Base-by-base conservation (phyloP, 2,329 filamentous ascomycete genomes). In the Clonostachys solani region DNA sequence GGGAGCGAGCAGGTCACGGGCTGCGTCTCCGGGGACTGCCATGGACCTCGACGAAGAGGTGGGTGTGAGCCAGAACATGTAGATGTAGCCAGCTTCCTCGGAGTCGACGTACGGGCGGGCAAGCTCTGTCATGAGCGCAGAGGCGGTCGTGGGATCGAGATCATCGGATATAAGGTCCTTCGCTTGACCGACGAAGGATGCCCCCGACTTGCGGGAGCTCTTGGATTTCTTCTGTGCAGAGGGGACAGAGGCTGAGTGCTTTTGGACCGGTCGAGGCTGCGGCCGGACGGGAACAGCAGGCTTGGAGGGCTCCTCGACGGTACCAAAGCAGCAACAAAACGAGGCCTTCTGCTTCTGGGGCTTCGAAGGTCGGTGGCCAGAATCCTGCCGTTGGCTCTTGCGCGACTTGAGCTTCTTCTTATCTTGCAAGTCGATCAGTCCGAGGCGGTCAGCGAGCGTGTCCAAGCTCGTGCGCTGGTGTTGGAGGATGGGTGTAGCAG, bases 41-140 rank as follows among this genome's bases (percentile, higher is more conserved):
- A 15, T 36, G 6, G 45, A 29, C 10, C 36, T n/a, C 12, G 42
- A 43, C 12, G 42, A 19, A 5, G 40, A 42, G 40, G 40, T 23
- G 33, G 90, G 84, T 0, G 90, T 96, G 18, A 96, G 77, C 91
- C 92, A 96, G 75, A 97, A 99, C 66, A 99, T 95, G 76, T 99
- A 99, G 55, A 99, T 97, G 69, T 94, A 99, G 36, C 94, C 94
- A 12, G 86, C 74, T 56, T 95, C 89, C 18, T 81, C 72, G 0
- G 89, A 91, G 42, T 92, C 80, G 2, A 63, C 59, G 35, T 60
- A 62, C 75, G 90, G 72, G 79, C 94, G 62, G 67, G 75, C 81
- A 10, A 97, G 75, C 64, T 97, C 92, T 3, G 85, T 74, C 50
- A 92, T 77, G 5, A 97, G 75, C 6, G 75, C 69, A 0, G 89